Evolutionary conservation across 768 basidiomycete genomes (phyloP), one percentile per base, ranked within the genome.

Genomic region (Harrya chromipes): DNA sequence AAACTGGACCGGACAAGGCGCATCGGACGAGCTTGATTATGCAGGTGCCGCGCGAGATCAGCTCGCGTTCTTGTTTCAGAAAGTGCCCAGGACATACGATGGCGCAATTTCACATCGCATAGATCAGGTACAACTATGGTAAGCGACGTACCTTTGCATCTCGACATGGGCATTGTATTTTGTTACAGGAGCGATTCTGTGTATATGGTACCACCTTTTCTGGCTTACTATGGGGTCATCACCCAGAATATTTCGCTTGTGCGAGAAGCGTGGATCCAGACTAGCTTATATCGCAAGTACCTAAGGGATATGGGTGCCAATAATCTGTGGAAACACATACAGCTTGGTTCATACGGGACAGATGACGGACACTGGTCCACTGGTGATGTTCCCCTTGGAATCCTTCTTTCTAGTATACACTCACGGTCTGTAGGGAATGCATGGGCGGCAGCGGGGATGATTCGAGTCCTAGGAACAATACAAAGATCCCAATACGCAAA

Each of bases 391-490:
- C 10, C 38, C 13, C n/a, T 45, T 10, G 1, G 26, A 26, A 13
- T 11, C 16, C 12, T n/a, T 41, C 12, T 27, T 33, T 3, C 5
- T 6, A 11, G 6, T 35, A 2, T 19, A 16, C 29, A 4, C 29
- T 53, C 9, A 61, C 36, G 4, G 16, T 7, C 6, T 10, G 11
- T 42, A 87, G 91, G 91, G 0, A 93, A 94, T 49, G 92, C 74
- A 3, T 95, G 93, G 93, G 93, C 87, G 0, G 89, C 90, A 0
- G 86, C 83, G 16, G 92, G 93, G 1, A 92, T 92, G 78, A 72
- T 90, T 10, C 83, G 92, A 6, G 92, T 94, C 3, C 72, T 87
- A 1, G 83, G 79, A 2, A 92, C 89, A 1, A 84, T 92, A 49
- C 72, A 79, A 55, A 70, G 79, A 27, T 87, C 87, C 0, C 68